These are phyloP conservation scores for Clonostachys solani DNA, from an alignment of 2,329 filamentous ascomycete species.

Conservation along the genomic window DNA sequence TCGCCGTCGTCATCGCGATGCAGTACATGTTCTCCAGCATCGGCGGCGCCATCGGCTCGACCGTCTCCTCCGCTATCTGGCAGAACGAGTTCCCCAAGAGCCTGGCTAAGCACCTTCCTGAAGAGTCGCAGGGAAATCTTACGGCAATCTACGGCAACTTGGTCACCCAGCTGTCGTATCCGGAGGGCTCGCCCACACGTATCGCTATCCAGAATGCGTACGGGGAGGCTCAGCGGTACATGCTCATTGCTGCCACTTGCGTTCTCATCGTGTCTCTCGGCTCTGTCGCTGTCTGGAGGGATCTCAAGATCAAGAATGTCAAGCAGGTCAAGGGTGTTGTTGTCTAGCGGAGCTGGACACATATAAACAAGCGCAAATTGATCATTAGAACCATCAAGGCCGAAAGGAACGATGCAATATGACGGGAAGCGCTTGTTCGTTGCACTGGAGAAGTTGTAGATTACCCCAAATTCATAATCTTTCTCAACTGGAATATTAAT, in stretches of 20 bases:
- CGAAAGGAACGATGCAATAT: no score
- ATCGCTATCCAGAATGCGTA: conserved; percentile 58
- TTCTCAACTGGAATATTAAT: no score
- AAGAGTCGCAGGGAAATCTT: conserved; percentile 21
- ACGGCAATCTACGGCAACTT: conserved; percentile 44
- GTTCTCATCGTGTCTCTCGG: conserved; percentile 31
- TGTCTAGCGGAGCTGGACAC: conserved; percentile 11
- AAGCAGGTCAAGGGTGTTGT: conserved; percentile 32
- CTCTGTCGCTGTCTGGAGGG: conserved; percentile 36
- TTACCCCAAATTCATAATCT: no score
- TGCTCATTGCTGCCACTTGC: conserved; percentile 44
- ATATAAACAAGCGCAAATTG: no score
- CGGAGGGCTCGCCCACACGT: conserved; percentile 41
- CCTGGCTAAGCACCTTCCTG: conserved; percentile 44
- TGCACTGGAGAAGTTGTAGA: no score
- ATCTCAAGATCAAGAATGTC: conserved; percentile 43
- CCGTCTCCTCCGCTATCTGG: conserved; percentile 63
- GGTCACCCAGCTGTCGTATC: conserved; percentile 51
- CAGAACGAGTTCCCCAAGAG: conserved; percentile 51
- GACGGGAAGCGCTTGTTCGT: no score
- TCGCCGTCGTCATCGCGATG: conserved; percentile 56
- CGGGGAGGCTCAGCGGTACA: conserved; percentile 43
- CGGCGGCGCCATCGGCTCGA: conserved; percentile 54
- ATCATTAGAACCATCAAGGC: no score
- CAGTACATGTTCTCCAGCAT: conserved; percentile 56